These are phyloP conservation scores for Trichoderma citrinoviride DNA, from an alignment of 2,329 filamentous ascomycete species.

Conservation along the genomic window DNA sequence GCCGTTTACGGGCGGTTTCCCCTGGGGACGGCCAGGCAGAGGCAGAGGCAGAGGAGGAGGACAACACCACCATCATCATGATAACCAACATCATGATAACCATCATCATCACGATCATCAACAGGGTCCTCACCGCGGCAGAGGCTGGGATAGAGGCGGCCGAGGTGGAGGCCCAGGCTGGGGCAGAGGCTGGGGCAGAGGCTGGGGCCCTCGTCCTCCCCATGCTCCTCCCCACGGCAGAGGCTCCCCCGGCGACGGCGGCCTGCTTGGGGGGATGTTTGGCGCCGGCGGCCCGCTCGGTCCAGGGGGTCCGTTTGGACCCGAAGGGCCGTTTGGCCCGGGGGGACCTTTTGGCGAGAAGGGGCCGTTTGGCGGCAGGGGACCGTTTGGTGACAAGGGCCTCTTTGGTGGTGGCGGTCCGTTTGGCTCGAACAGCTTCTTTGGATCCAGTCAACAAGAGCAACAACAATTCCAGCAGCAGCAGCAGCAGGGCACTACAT, in stretches of 20 bases:
- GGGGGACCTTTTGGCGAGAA: slow-evolving; percentile 16
- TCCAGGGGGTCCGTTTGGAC: slow-evolving; percentile 11
- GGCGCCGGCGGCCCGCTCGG: slow-evolving; percentile 19
- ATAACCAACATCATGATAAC: slow-evolving; percentile 1
- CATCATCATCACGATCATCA: not conserved
- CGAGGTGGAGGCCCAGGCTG: too few species aligned
- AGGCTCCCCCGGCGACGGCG: slow-evolving; percentile 1
- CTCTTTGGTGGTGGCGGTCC: not conserved
- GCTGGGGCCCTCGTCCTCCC: not conserved
- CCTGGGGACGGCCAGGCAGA: slow-evolving; percentile 8
- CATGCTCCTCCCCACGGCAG: not conserved
- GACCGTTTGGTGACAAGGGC: slow-evolving; percentile 19
- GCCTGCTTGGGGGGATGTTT: slow-evolving; percentile 23
- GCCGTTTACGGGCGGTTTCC: slow-evolving; percentile 4
- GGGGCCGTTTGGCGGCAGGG: not conserved
- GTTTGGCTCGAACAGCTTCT: not conserved
- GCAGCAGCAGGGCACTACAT: not conserved
- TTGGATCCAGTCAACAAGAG: not conserved
- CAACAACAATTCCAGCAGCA: not conserved
- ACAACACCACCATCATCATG: not conserved
- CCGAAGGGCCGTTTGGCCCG: slow-evolving; percentile 18
- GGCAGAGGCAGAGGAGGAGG: slow-evolving; percentile 22
- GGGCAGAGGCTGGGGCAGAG: too few species aligned
- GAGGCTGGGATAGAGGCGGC: too few species aligned
- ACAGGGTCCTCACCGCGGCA: slow-evolving; percentile 4